A percentile compares a stretch with the other conserved stretches of the same genome.
These are phyloP conservation scores for Truncatella angustata DNA, from an alignment of 2,329 filamentous ascomycete species.

Conservation along the genomic window DNA sequence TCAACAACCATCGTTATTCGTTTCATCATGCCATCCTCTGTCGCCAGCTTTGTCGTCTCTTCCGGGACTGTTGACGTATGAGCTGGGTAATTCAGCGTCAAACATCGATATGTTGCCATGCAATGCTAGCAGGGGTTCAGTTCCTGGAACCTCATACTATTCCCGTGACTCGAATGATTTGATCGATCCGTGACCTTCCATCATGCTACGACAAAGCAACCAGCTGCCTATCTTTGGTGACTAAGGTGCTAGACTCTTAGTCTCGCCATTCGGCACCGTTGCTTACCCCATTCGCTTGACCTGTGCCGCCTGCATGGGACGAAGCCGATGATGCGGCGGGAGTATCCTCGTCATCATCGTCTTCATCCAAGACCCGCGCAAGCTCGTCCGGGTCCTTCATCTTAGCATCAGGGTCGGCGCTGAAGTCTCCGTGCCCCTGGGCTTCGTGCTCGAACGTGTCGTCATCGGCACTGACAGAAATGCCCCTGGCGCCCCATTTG, in stretches of 20 bases:
- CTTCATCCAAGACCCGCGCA: conserved; percentile 56
- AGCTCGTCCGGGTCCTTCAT: conserved; percentile 68
- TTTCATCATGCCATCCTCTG: too few species aligned
- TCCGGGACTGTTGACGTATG: too few species aligned
- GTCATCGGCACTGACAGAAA: conserved; percentile 66
- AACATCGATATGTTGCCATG: too few species aligned
- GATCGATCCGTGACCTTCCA: background rate
- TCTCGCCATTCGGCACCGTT: conserved; percentile 29
- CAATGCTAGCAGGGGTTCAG: too few species aligned
- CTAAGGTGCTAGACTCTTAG: conserved; percentile 3
- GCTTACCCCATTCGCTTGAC: conserved; percentile 19
- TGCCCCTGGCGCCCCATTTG: conserved; percentile 64
- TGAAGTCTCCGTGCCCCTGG: conserved; percentile 39
- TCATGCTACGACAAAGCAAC: background rate
- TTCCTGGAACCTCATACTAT: too few species aligned
- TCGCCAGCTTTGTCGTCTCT: too few species aligned
- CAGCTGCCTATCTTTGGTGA: background rate
- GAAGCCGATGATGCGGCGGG: conserved; percentile 15
- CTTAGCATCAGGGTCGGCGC: conserved; percentile 60
- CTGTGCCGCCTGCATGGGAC: conserved; percentile 11
- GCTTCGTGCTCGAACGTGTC: conserved; percentile 48
- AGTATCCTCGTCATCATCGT: conserved; percentile 41
- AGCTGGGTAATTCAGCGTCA: too few species aligned
- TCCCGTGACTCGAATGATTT: too few species aligned
- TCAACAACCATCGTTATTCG: too few species aligned